Evolutionary conservation across 192 early-diverging fungal species (phyloP).

Genomic region (Paraglomus brasilianum): DNA sequence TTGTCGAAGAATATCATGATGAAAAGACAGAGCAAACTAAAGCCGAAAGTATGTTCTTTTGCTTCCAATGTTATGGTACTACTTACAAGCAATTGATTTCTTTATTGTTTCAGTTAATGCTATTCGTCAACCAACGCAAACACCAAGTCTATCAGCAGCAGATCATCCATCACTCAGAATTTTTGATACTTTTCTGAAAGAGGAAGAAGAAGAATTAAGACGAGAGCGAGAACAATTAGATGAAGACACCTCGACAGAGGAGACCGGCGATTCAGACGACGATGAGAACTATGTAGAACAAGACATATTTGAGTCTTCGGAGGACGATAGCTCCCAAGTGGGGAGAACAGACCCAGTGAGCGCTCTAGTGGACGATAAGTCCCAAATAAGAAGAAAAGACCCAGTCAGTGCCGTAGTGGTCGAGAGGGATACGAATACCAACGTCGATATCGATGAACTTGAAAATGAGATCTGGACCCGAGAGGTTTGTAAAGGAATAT

Average conservation of each 20-base stretch:
- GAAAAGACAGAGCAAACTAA: slow-evolving; percentile 5
- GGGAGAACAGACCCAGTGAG: too few relatives aligned
- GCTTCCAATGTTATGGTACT: slow-evolving; percentile 25
- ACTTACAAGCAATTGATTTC: slow-evolving; percentile 36
- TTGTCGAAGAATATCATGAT: slow-evolving; percentile 56
- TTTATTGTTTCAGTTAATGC: slow-evolving; percentile 40
- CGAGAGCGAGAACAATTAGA: slow-evolving; percentile 63
- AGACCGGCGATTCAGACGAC: slow-evolving; percentile 40
- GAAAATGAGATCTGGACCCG: slow-evolving; percentile 22
- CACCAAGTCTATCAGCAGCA: slow-evolving; percentile 37
- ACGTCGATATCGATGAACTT: background rate
- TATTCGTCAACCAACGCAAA: slow-evolving; percentile 31
- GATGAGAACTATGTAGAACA: slow-evolving; percentile 45
- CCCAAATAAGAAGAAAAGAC: background rate
- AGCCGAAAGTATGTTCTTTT: background rate
- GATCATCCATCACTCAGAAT: slow-evolving; percentile 36
- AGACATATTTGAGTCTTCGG: slow-evolving; percentile 44
- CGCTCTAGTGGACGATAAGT: too few relatives aligned
- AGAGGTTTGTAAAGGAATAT: slow-evolving; percentile 11
- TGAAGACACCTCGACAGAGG: slow-evolving; percentile 38
- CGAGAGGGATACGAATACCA: background rate
- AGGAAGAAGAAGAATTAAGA: slow-evolving; percentile 57
- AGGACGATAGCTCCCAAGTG: too few relatives aligned
- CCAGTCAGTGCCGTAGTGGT: background rate
- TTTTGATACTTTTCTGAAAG: slow-evolving; percentile 41